Conservation (phyloP, 257 asterid species). For the Parsonsia alboflavescens region DNA sequence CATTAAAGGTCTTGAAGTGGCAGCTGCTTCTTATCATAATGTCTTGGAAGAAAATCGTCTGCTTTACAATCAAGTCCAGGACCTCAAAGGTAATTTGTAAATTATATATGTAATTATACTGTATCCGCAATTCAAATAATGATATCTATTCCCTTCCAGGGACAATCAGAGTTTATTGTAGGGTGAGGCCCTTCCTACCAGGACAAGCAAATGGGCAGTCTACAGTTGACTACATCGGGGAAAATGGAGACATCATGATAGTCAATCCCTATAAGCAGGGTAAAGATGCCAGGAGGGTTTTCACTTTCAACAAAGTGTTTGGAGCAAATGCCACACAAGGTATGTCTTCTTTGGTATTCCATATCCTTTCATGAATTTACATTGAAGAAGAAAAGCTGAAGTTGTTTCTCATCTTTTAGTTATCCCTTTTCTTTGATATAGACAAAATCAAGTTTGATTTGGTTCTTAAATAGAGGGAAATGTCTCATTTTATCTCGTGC, state of each 20-base stretch:
- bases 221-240: conserved; percentile 85
- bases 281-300: conserved; percentile 73
- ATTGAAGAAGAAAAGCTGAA: neutral
- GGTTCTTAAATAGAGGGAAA: neutral
- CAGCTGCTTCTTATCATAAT: conserved; percentile 71
- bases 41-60: conserved; percentile 82
- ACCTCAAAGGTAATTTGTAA: conserved; percentile 62
- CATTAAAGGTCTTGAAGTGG: conserved; percentile 60
- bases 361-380: neutral
- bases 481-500: neutral
- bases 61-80: conserved; percentile 91
- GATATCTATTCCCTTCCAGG: conserved; percentile 37
- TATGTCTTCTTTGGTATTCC: conserved; percentile 31
- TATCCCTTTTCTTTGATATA: neutral
- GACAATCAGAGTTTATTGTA: conserved; percentile 77
- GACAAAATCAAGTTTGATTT: neutral
- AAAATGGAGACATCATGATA: conserved; percentile 83
- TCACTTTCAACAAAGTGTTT: conserved; percentile 77
- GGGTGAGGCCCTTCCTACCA: conserved; percentile 74
- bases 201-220: conserved; percentile 57
- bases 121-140: conserved; percentile 4
- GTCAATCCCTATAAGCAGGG: conserved; percentile 78
- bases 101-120: neutral
- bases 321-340: conserved; percentile 68
- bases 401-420: neutral